Evolutionary conservation across 2,329 filamentous ascomycete species (phyloP), one percentile per base, ranked within the genome.

Genomic region (Cytospora paraplurivora): DNA sequence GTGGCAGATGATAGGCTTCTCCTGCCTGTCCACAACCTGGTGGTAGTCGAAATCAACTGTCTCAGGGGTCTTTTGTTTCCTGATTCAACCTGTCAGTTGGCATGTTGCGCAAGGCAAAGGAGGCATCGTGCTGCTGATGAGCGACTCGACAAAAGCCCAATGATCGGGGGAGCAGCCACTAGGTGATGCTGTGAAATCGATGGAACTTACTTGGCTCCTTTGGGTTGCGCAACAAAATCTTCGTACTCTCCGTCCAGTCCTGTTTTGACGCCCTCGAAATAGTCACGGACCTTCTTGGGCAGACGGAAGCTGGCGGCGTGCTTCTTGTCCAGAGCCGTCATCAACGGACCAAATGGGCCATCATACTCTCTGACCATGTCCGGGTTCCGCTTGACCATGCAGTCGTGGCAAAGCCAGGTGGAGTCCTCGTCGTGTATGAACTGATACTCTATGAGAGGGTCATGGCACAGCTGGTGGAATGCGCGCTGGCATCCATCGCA

Each of bases 401-500:
- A 93, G 68, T 85, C 83, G 70, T 91, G 89, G 78, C 94, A 98
- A 75, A 85, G 95, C 91, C 93, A 98, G 41, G 62, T 62, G 19
- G 62, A 54, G 17, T 66, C 64, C 70, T 92, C 89, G 64, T 91
- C 87, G 12, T 88, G 88, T 64, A 89, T 80, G 65, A 80, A 75
- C 60, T 82, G 81, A 56, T 85, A 83, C 62, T 87, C 82, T 69
- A 92, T 80, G 47, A 92, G 89, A 66, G 94, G 93, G 75, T 96
- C 90, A 69, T 95, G 86, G 75, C 95, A 98, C 65, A 86, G 83
- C 74, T 95, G 92, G 76, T 98, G 95, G 77, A 96, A 97, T 7
- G 93, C 92, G 69, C 92, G 87, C 66, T 89, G 86, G 78, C 95
- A 99, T 67, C 90, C 91, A 78, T 98, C 95, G 76, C 95, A 99